Percentiles rank a stretch among this genome's conserved stretches.
These are phyloP conservation scores for Amphirosellinia nigrospora DNA, from an alignment of 495 filamentous ascomycete genomes.

Conservation along the genomic window DNA sequence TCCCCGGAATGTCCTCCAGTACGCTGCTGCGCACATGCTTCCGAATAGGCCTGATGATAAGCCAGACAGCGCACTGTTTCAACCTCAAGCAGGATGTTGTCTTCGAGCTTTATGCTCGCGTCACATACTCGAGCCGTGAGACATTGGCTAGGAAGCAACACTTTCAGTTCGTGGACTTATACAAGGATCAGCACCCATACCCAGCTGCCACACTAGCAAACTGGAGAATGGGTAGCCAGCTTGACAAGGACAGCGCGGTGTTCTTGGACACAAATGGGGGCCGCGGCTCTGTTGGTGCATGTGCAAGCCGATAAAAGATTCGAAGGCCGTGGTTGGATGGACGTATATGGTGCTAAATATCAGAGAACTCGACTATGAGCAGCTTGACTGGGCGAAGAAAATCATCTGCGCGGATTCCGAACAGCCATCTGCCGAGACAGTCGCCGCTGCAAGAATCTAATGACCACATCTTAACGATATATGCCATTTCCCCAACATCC, in stretches of 20 bases:
- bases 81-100: conserved; percentile 48
- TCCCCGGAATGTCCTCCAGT: conserved; percentile 56
- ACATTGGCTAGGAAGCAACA: conserved; percentile 53
- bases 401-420: conserved; percentile 32
- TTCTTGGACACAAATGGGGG: conserved; percentile 43
- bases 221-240: conserved; percentile 53
- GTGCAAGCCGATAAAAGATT: conserved; percentile 56
- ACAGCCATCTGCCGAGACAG: conserved; percentile 3
- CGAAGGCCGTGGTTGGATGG: conserved; percentile 46
- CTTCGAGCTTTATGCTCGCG: conserved; percentile 65
- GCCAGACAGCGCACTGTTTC: conserved; percentile 47
- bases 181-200: conserved; percentile 60
- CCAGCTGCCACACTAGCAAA: conserved; percentile 55
- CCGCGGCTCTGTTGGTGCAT: conserved; percentile 59
- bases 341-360: conserved; percentile 58
- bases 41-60: conserved; percentile 62
- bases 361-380: conserved; percentile 58
- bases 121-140: conserved; percentile 59
- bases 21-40: conserved; percentile 64
- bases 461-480: neutral
- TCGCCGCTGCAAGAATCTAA: conserved; percentile 12
- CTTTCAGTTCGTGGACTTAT: conserved; percentile 66
- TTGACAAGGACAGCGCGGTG: conserved; percentile 52
- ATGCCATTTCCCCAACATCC: neutral
- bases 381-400: conserved; percentile 50